Evolutionary conservation across 2,329 filamentous ascomycete genomes (phyloP), one percentile per base, ranked within the genome.

Genomic region (Cordyceps tenuipes): DNA sequence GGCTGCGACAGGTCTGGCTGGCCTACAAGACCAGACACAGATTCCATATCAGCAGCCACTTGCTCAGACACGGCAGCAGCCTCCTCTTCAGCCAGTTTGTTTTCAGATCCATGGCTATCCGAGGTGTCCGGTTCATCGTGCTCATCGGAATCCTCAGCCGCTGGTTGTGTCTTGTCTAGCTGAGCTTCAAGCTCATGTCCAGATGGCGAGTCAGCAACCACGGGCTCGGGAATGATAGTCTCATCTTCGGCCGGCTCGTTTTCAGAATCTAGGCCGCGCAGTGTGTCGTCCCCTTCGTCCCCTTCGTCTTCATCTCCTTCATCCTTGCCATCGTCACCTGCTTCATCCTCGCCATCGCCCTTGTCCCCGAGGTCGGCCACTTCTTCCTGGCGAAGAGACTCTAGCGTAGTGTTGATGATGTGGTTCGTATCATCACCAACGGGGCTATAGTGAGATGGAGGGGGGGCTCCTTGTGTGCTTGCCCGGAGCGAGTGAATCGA

Each of bases 351-450:
- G 8, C 53, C 59, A 5, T 60, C 52, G 23, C 61, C 60, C 34
- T 64, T 58, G 44, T 61, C 48, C 57, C 63, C 64, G 59, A 63
- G 52, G 19, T 62, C 65, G 5, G 59, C 63, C 12, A 63, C 59
- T 57, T 51, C 56, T 29, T 61, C 69, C 66, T 70, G 76, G 44
- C 80, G 74, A 41, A 83, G 65, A 3, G 78, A 77, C 63, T 82
- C 79, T 8, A 85, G 68, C 0, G 80, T 81, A 41, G 76, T 77
- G 65, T 80, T 82, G 58, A 84, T 82, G 52, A 85, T 82, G 46
- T 79, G 68, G 58, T 77, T 83, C 0, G 82, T 84, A 36, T 78
- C 77, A 19, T 84, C 81, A 4, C 81, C 82, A 63, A 83, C 73
- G 34, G 82, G 79, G 9, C 76, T 72, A 3, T 74, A 68, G 1